Base-by-base conservation (phyloP, 2,329 filamentous ascomycete genomes). In the Myrmaecium sp. region DNA sequence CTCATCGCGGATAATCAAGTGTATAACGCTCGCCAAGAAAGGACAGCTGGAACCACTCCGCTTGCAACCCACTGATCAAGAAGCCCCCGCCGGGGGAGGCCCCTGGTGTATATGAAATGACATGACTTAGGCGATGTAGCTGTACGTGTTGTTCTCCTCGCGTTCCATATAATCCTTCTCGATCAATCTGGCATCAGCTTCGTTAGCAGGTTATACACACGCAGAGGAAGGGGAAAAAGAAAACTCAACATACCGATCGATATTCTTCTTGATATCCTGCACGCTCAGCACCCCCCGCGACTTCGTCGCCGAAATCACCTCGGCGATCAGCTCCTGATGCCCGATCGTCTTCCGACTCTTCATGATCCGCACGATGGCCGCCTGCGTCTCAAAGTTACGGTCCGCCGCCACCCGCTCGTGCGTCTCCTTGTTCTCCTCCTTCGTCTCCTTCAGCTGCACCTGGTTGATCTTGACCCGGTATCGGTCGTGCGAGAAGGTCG, bases 401-500 rank as follows among this genome's bases (percentile, higher is more conserved):
- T 98, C 89, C 27, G 79, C 77, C 0, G 74, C 75, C 4, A 98
- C 81, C 22, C 82, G 70, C 51, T 93, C 77, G 52, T 95, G 83
- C 1, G 84, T 95, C 41, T 78, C 81, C 52, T 83, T 79, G 55
- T 94, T 94, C 55, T 98, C 89, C 44, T 86, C 78, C 42, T 78
- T 79, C 1, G 89, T 95, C 56, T 98, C 89, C 55, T 89, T 91
- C 26, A 94, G 67, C 54, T 98, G 89, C 40, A 98, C 89, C 54
- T 94, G 86, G 56, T 95, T 98, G 60, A 98, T 94, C 60, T 98
- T 98, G 56, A 98, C 74, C 30, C 83, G 73, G 52, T 80, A 78
- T 52, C 89, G 92, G 12, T 74, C 66, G 44, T 94, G 77, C 3
- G 58, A 58, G 52, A 98, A 98, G 10, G 49, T 49, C 23, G 64